These are phyloP conservation scores for Rhypophila decipiens DNA, from an alignment of 495 filamentous ascomycete genomes.

Conservation along the genomic window DNA sequence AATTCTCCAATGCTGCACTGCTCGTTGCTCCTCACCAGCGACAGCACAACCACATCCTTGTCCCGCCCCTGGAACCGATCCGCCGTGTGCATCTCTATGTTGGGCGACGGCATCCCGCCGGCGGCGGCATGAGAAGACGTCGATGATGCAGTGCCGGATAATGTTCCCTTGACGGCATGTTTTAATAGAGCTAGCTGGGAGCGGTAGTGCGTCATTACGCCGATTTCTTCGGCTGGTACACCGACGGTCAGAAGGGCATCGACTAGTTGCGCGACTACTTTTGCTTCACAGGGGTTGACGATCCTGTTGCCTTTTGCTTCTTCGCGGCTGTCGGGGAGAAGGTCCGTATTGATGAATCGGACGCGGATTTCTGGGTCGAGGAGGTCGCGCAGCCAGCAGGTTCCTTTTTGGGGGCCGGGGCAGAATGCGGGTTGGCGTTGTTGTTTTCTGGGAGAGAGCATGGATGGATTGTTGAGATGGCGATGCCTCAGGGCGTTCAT, in stretches of 20 bases:
- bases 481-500: constrained; percentile 51
- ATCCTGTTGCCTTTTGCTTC: constrained; percentile 72
- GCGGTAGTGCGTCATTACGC: constrained; percentile 98
- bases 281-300: constrained; percentile 74
- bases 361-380: constrained; percentile 64
- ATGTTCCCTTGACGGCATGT: constrained; percentile 29
- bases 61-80: constrained; percentile 95
- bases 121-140: not conserved
- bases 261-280: constrained; percentile 70
- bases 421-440: constrained; percentile 35
- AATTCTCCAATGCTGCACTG: constrained; percentile 75
- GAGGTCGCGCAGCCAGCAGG: constrained; percentile 82
- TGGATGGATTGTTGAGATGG: constrained; percentile 42
- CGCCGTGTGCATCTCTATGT: constrained; percentile 88
- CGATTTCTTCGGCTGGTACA: constrained; percentile 69
- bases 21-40: constrained; percentile 80
- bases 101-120: constrained; percentile 1
- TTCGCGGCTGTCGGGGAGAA: constrained; percentile 59
- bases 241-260: constrained; percentile 68
- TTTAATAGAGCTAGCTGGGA: constrained; percentile 65
- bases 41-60: constrained; percentile 83
- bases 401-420: constrained; percentile 35
- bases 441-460: constrained; percentile 19
- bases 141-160: not conserved
- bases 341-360: constrained; percentile 83